A percentile compares a stretch with the other conserved stretches of the same genome.
These are phyloP conservation scores for Epichloe gansuensis DNA, from an alignment of 2,329 filamentous ascomycete species.

Conservation along the genomic window DNA sequence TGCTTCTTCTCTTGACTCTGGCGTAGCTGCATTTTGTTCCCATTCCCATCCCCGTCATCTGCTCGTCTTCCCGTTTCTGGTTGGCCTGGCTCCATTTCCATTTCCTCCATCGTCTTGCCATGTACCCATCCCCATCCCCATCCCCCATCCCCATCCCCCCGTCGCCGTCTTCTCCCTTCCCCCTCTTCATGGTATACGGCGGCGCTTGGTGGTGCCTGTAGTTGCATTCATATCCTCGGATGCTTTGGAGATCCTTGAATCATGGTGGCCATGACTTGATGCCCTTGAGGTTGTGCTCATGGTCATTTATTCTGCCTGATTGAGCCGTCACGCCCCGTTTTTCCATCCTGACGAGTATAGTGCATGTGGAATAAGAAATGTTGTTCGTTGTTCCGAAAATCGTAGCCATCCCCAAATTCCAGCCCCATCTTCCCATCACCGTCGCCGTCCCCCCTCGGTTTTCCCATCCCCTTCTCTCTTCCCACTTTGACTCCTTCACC, in stretches of 20 bases:
- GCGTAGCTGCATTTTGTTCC: background rate
- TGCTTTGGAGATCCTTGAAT: constrained; percentile 2
- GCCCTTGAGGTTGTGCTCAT: constrained; percentile 2
- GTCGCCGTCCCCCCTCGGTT: constrained; percentile 10
- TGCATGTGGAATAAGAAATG: constrained; percentile 8
- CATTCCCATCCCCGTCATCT: background rate
- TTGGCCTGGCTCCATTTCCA: background rate
- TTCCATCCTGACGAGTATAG: constrained; percentile 8
- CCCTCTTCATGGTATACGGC: background rate
- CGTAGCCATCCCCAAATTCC: constrained; percentile 17
- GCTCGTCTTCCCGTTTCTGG: background rate
- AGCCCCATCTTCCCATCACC: constrained; percentile 9
- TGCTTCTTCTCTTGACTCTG: background rate
- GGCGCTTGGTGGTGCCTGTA: background rate
- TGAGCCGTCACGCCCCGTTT: constrained; percentile 10
- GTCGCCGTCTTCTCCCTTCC: background rate
- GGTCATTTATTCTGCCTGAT: constrained; percentile 8
- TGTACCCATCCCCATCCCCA: background rate
- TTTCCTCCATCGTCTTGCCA: background rate
- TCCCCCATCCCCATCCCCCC: background rate
- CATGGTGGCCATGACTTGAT: constrained; percentile 6
- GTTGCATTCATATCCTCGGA: background rate
- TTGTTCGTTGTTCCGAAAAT: constrained; percentile 9
- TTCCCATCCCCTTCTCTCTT: constrained; percentile 12
- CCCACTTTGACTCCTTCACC: constrained; percentile 17